These are phyloP conservation scores for Boechera stricta DNA, from an alignment of 345 rosid genomes.

Conservation along the genomic window DNA sequence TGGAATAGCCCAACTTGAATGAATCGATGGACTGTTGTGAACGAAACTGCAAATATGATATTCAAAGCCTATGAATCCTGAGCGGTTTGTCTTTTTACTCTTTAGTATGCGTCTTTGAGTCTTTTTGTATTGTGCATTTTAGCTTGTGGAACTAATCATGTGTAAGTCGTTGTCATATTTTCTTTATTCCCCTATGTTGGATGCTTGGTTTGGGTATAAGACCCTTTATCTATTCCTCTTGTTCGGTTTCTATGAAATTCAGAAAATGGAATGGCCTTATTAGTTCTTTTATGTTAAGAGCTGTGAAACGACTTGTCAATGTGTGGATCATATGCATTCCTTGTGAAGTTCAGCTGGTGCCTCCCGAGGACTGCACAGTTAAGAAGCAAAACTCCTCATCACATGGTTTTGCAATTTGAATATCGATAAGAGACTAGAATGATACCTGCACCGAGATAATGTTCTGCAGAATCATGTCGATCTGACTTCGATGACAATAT, in stretches of 20 bases:
- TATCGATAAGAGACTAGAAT: background rate
- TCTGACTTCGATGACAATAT: too few species aligned
- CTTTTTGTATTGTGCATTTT: slow-evolving; percentile 12
- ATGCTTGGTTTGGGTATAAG: slow-evolving; percentile 33
- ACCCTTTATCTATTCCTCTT: background rate
- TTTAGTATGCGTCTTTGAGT: slow-evolving; percentile 2
- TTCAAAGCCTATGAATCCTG: slow-evolving; percentile 36
- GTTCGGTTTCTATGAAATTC: background rate
- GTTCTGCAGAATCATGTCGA: background rate
- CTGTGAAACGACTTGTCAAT: background rate
- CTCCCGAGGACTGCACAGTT: slow-evolving; percentile 48
- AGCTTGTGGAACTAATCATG: slow-evolving; percentile 24
- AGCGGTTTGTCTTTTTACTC: slow-evolving; percentile 16
- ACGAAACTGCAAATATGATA: slow-evolving; percentile 43
- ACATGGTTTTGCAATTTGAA: background rate
- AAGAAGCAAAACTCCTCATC: background rate
- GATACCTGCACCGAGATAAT: background rate
- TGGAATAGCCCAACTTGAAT: background rate
- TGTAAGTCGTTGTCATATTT: slow-evolving; percentile 6
- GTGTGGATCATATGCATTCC: slow-evolving; percentile 49
- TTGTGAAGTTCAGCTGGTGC: slow-evolving; percentile 47
- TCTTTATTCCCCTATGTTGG: slow-evolving; percentile 26
- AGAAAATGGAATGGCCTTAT: background rate
- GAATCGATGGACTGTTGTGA: background rate
- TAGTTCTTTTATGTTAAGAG: background rate